Evolutionary conservation across 257 asterid genomes (phyloP).

Genomic region (Lavandula angustifolia): DNA sequence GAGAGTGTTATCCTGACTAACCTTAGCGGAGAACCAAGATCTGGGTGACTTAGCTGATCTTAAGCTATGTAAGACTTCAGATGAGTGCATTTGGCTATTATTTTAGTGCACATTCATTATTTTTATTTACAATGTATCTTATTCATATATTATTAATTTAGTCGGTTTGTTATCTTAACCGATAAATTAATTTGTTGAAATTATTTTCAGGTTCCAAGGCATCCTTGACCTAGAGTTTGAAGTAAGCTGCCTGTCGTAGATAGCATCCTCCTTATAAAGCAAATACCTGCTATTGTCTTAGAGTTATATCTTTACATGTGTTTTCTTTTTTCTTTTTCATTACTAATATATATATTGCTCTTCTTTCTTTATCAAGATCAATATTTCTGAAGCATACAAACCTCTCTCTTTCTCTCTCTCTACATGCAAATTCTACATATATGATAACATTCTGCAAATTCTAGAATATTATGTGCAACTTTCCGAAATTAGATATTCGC

Average conservation of each 20-base stretch:
- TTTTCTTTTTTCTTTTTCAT: neutral
- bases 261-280: constrained; percentile 10
- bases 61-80: no score
- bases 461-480: no score
- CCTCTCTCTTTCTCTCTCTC: neutral
- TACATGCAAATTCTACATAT: neutral
- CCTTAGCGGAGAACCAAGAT: no score
- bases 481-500: no score
- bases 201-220: constrained; percentile 48
- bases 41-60: no score
- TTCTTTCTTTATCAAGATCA: constrained; percentile 15
- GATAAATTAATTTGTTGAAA: neutral
- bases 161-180: no score
- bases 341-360: neutral
- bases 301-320: constrained; percentile 12
- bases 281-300: constrained; percentile 3
- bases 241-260: constrained; percentile 28
- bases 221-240: constrained; percentile 36
- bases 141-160: no score
- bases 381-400: constrained; percentile 7
- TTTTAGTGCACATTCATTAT: no score
- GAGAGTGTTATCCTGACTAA: no score
- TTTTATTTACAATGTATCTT: no score
- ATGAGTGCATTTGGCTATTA: no score
- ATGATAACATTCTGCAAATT: no score